Evolutionary conservation across 139 green algal genomes (phyloP), one percentile per base, ranked within the genome.

Genomic region (Chlamydomonas incerta): DNA sequence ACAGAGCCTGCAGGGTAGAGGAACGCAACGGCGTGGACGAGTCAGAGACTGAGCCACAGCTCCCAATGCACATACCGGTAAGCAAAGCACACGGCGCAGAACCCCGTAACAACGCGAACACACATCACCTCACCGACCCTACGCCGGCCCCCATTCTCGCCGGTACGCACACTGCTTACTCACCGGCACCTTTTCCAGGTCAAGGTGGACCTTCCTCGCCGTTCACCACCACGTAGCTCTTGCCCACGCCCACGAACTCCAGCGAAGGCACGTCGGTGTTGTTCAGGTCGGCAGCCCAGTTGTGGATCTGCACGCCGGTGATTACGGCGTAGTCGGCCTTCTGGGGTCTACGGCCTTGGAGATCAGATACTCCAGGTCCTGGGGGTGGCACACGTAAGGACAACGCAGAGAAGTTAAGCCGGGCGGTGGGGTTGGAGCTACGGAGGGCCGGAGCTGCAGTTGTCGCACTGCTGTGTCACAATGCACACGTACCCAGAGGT

Each of bases 351-450:
- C 95, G 15, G 94, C 92, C 86, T 96, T 89, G 47, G 81, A 87
- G 87, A 98, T 97, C 47, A 98, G 94, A 89, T 92, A 95, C 92
- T 98, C 95, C 62, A 99, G 88, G 88, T 99, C 96, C 90, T 93
- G 90, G 11, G 52, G 52, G 34, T 29, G 67, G 33, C 9, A 34
- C 6, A 33, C 21, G 26, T n/a, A 62, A 13, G 46, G 71, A 35
- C 41, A 50, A 50, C 5, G 8, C 41, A 50, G 41, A 50, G 8
- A 50, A 50, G 41, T 50, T 50, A 50, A 50, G 8, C 5, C n/a
- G n/a, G n/a, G n/a, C n/a, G n/a, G n/a, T n/a, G n/a, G n/a, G n/a
- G n/a, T n/a, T n/a, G n/a, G n/a, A n/a, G n/a, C n/a, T n/a, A n/a
- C n/a, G n/a, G n/a, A n/a, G n/a, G n/a, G n/a, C n/a, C n/a, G n/a